Evolutionary conservation across 2,329 filamentous ascomycete species (phyloP).

Genomic region (Fusarium palustre): DNA sequence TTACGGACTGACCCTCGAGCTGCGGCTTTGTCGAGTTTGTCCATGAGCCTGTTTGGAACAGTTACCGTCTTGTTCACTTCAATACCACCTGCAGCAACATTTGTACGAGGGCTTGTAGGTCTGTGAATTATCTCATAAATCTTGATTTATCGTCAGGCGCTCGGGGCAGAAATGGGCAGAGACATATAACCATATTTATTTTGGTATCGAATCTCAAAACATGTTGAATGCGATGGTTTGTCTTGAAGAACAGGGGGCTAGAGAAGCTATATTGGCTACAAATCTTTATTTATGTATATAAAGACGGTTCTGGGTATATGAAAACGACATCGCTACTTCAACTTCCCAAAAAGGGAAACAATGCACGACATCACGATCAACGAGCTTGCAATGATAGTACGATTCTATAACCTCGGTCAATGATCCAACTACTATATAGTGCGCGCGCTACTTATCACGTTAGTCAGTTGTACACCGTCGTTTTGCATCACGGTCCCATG

Average conservation of each 20-base stretch:
- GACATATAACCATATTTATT: not conserved
- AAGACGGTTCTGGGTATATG: not conserved
- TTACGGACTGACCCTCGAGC: conserved; percentile 68
- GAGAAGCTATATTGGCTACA: not conserved
- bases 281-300: too few relatives aligned
- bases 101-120: conserved; percentile 62
- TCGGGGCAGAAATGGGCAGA: not conserved
- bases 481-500: conserved; percentile 33
- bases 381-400: not conserved
- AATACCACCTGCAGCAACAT: conserved; percentile 63
- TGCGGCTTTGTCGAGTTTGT: conserved; percentile 68
- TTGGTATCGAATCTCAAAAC: not conserved
- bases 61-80: conserved; percentile 70
- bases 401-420: conserved; percentile 5
- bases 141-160: not conserved
- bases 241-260: not conserved
- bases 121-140: conserved; percentile 47
- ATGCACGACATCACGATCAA: not conserved
- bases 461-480: conserved; percentile 38
- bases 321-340: not conserved
- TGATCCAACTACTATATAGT: conserved; percentile 4
- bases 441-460: conserved; percentile 22
- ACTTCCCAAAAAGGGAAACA: not conserved
- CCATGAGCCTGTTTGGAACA: conserved; percentile 71
- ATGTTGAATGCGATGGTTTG: not conserved